Conservation (phyloP, 129 eudicot genomes). For the Arctium lappa region DNA sequence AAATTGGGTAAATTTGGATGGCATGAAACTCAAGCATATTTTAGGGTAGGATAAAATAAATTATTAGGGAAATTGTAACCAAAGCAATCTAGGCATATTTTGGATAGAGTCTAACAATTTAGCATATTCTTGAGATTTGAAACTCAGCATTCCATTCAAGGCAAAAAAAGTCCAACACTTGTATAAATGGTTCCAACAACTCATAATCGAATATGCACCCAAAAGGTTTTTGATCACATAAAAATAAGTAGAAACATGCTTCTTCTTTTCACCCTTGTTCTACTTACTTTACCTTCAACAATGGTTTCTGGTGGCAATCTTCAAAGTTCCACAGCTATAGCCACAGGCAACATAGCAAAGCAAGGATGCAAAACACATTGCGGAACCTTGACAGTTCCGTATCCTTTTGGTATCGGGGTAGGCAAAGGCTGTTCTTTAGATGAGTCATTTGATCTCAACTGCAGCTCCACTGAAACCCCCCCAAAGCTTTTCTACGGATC, state of each 20-base stretch:
- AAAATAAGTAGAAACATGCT: constrained; percentile 10
- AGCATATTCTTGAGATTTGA: no score
- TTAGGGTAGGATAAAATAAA: no score
- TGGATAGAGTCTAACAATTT: no score
- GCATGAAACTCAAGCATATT: no score
- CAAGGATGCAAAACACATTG: constrained; percentile 15
- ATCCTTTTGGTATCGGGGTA: constrained; percentile 26
- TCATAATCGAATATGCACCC: not conserved
- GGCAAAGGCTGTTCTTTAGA: constrained; percentile 10
- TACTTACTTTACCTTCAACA: not conserved
- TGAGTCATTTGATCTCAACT: constrained; percentile 7
- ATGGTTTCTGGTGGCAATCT: not conserved
- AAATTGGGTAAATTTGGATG: no score
- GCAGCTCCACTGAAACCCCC: constrained; percentile 9
- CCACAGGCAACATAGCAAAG: not conserved
- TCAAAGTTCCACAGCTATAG: not conserved
- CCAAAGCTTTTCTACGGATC: not conserved
- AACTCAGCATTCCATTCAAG: no score
- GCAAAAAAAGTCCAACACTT: no score
- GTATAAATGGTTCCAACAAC: no score
- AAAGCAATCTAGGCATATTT: no score
- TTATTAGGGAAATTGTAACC: no score
- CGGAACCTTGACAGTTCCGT: constrained; percentile 16
- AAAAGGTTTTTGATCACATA: not conserved
- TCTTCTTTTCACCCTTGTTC: constrained; percentile 11